Base-by-base conservation (phyloP, 495 filamentous ascomycete species). In the Neurospora sp. region DNA sequence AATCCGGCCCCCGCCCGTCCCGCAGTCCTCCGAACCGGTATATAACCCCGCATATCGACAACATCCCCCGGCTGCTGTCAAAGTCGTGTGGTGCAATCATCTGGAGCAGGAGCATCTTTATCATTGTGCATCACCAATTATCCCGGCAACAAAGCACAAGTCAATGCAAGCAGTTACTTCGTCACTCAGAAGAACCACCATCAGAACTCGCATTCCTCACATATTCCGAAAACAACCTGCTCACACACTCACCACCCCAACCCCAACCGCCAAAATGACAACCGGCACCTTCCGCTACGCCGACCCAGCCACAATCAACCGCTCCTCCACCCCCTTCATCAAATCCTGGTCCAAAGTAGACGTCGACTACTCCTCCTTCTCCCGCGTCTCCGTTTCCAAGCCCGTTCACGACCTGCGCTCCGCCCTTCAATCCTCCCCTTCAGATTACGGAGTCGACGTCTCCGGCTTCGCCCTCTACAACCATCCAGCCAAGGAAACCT, bases 291-390 rank as follows among this genome's bases (percentile, higher is more conserved):
- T 81, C 77, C 72, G 72, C 72, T 81, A 81, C 71, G 66, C 77
- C 71, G 79, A 81, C 72, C 79, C 79, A 1, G 39, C 73, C 0
- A 72, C 69, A 71, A 62, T 79, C 73, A 12, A 72, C 72, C 9
- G 73, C 74, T 62, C 73, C 75, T 48, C 77, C 75, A 9, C 71
- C 75, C 54, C 54, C 70, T 73, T 69, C 70, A 73, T 70, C 54
- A 81, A 77, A 14, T 79, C 83, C 9, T 85, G 83, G 83, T 74
- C 80, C 37, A 85, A 85, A 39, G 83, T 85, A 31, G 83, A 85
- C 74, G 77, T 73, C 39, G 78, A 77, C 73, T 74, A 75, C 39
- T 41, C 42, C 23, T 84, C 82, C 0, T 83, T 79, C 77, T 71
- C 71, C 5, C 73, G 79, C 20, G 39, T 42, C 48, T 73, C 69